Base-by-base conservation (phyloP, 1,139 yeast genomes). In the Kodamaea arcana region DNA sequence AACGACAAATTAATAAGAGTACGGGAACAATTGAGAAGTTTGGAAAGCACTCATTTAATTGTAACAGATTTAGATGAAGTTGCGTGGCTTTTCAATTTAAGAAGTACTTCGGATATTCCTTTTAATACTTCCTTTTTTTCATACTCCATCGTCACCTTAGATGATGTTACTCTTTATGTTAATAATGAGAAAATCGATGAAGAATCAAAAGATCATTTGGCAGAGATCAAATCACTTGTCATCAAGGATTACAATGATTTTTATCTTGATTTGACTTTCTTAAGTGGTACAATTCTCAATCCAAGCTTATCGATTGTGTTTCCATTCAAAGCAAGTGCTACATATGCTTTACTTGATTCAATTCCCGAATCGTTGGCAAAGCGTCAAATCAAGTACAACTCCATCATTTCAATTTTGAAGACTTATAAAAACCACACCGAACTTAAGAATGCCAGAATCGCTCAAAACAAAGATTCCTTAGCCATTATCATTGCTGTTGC, bases 11-110 rank as follows among this genome's bases (percentile, higher is more conserved):
- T 69, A 14, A 29, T 32, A 2, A 44, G 59, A 24, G 52, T 68
- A 7, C 52, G 73, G 18, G 33, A 42, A 4, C 39, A 47, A 3
- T 50, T 68, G 55, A 39, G 34, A 4, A 38, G 44, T 2, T 30
- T 36, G 2, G 45, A 46, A 7, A 56, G 56, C 0, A 46, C 62
- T 3, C 62, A 57, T 37, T 51, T 67, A 33, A 46, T 75, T 4
- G 55, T 72, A 3, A 60, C 69, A 9, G 69, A 72, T 14, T 52
- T 75, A 21, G 80, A 75, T 49, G 78, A 75, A 33, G 57, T 75
- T 34, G 79, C 80, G 1, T 75, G 80, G 80, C 50, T 75, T 28
- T 62, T 75, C 34, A 75, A 75, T 42, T 51, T 75, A 33, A 57
- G 81, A 33, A 54, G 69, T 14, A 74, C 69, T 35, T 48, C 57